Evolutionary conservation across 345 rosid genomes (phyloP), one percentile per base, ranked within the genome.

Genomic region (Noccaea caerulescens): DNA sequence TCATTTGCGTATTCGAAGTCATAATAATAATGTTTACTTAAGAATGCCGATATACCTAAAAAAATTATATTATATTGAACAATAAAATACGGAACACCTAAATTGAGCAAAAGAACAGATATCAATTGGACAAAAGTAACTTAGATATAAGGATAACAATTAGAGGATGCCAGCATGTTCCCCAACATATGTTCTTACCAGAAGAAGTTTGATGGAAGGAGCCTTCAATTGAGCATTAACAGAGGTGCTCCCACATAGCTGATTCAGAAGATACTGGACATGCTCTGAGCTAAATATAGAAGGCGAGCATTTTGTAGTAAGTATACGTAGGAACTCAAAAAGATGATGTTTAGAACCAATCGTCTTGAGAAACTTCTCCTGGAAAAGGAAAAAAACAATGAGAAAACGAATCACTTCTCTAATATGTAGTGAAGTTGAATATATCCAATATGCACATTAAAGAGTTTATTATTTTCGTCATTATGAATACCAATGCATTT

Each of bases 261-360:
- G 77, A 66, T 84, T 77, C 53, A 93, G 69, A 75, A 87, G 82
- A 76, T 83, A 84, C 53, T 55, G 42, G 12, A 87, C 86, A 74
- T 81, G 83, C 83, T 91, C 96, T 20, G 86, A 82, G 81, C 85
- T 74, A 41, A 91, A 91, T 81, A 93, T 82, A 77, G 79, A 85
- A 65, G 80, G 80, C 54, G 83, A 72, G 85, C 96, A 93, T 81
- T 83, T 89, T 65, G 86, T 78, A 62, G 87, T 82, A 44, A 93
- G 89, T n/a, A 73, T 45, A 46, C 72, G 77, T 41, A 93, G 76
- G 82, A 93, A 87, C 56, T 93, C 93, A 51, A 67, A 77, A 60
- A 83, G 82, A 6, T 82, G 89, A 83, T 89, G 91, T 57, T 80
- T 93, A 39, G 86, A 81, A 69, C 91, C 91, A 8, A 88, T 71